A percentile compares a stretch with the other conserved stretches of the same genome.
phyloP scores from a whole-genome alignment of 805 yeast genomes.

The Pichia manshurica region DNA sequence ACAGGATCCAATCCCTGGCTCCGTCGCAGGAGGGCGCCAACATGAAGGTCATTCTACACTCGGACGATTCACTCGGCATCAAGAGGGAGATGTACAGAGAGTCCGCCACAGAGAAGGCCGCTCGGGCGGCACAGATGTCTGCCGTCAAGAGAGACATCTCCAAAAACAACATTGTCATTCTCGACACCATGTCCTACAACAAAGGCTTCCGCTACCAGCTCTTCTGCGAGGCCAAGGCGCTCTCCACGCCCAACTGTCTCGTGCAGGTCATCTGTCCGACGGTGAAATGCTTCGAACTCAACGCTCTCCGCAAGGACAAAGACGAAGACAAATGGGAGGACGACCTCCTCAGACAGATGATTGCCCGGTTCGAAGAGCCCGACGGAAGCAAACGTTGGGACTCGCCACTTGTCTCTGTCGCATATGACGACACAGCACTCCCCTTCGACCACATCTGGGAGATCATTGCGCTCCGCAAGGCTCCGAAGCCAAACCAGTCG shows the following conservation, averaged over 20 bases:
- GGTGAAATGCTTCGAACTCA: constrained; percentile 55
- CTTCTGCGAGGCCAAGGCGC: constrained; percentile 86
- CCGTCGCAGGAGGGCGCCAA: constrained; percentile 46
- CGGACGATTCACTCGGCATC: constrained; percentile 75
- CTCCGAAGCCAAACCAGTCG: constrained; percentile 77
- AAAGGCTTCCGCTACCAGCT: constrained; percentile 94
- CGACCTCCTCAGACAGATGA: constrained; percentile 57
- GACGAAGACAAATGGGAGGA: constrained; percentile 51
- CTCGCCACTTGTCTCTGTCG: constrained; percentile 75
- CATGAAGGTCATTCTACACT: constrained; percentile 59
- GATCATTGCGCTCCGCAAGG: constrained; percentile 51
- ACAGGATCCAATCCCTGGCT: constrained; percentile 36
- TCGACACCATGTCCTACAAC: constrained; percentile 84
- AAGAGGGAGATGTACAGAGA: constrained; percentile 62
- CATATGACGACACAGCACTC: constrained; percentile 46
- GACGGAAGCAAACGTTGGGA: constrained; percentile 86
- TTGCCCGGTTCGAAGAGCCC: constrained; percentile 92
- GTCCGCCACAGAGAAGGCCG: constrained; percentile 69
- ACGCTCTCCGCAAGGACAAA: constrained; percentile 30
- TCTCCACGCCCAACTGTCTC: constrained; percentile 76
- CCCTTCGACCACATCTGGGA: constrained; percentile 68
- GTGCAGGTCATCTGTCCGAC: constrained; percentile 68
- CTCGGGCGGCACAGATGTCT: constrained; percentile 79
- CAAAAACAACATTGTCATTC: constrained; percentile 63
- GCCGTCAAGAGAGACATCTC: constrained; percentile 81